These are phyloP conservation scores for Pilasporangium apinafurcum DNA, from an alignment of 352 stramenopile species.

Conservation along the genomic window DNA sequence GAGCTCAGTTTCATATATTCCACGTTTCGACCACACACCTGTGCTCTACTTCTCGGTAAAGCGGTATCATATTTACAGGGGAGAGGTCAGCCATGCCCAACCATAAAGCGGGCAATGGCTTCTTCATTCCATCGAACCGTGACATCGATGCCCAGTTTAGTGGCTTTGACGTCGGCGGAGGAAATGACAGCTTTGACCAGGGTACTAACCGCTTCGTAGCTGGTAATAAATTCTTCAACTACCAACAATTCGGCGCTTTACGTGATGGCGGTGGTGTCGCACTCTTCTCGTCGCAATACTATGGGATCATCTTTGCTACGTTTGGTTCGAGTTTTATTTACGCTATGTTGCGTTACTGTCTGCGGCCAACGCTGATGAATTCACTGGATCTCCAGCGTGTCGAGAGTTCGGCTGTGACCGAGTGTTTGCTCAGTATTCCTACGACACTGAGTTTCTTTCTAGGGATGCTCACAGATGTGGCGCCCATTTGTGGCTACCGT, in stretches of 20 bases:
- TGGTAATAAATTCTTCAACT: conserved; percentile 51
- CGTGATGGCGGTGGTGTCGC: conserved; percentile 49
- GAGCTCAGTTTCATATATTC: no score
- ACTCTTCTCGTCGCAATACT: conserved; percentile 56
- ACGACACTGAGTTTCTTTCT: conserved; percentile 85
- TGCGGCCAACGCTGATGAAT: conserved; percentile 65
- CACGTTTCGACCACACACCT: no score
- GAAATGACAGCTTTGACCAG: conserved; percentile 1
- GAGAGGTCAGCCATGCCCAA: no score
- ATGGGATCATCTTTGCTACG: conserved; percentile 47
- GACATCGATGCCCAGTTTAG: conserved; percentile 6
- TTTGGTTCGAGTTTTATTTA: conserved; percentile 50
- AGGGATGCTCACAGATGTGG: conserved; percentile 82
- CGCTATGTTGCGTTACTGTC: conserved; percentile 54
- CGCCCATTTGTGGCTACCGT: conserved; percentile 80
- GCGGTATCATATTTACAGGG: no score
- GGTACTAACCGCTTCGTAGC: conserved; percentile 28
- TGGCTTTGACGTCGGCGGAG: conserved; percentile 3
- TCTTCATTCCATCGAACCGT: conserved; percentile 3
- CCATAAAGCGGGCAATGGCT: conserved; percentile 6
- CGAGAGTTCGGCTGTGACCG: conserved; percentile 46
- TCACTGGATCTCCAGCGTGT: conserved; percentile 42
- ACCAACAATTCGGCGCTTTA: conserved; percentile 64
- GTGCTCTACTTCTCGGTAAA: no score
- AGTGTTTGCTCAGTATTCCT: conserved; percentile 80